Conservation (phyloP, 2,329 filamentous ascomycete species). For the Samsoniella hepiali region DNA sequence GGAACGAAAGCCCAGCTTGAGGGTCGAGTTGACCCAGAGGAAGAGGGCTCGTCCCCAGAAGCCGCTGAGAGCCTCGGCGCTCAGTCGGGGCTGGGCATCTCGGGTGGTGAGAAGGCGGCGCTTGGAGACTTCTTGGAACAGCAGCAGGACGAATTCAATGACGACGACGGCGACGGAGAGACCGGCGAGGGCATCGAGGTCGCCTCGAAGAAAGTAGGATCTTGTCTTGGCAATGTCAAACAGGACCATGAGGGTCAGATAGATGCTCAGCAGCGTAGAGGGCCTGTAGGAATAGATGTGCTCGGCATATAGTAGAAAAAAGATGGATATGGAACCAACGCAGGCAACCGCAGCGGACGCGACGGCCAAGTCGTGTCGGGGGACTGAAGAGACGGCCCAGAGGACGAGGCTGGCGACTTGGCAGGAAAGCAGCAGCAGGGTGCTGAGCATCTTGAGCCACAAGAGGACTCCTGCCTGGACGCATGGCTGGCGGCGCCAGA, state of each 20-base stretch:
- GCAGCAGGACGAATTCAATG: conserved; percentile 29
- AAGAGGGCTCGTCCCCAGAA: conserved; percentile 22
- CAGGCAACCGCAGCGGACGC: conserved; percentile 29
- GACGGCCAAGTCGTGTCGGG: conserved; percentile 26
- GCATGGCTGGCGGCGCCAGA: conserved; percentile 5
- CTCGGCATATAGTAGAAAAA: conserved; percentile 32
- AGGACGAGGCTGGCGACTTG: conserved; percentile 28
- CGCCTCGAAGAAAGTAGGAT: conserved; percentile 33
- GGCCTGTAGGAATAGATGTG: conserved; percentile 33
- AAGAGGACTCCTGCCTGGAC: conserved; percentile 20
- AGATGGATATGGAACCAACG: conserved; percentile 28
- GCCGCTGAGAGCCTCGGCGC: conserved; percentile 24
- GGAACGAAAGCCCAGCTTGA: conserved; percentile 14
- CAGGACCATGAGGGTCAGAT: conserved; percentile 31
- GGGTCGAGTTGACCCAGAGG: conserved; percentile 18
- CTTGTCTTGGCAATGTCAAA: conserved; percentile 33
- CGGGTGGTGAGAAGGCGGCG: conserved; percentile 2
- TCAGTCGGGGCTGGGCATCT: conserved; percentile 14
- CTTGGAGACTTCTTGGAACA: conserved; percentile 34
- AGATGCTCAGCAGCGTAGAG: conserved; percentile 32
- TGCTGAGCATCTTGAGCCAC: conserved; percentile 25
- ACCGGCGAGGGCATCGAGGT: conserved; percentile 25
- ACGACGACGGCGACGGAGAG: conserved; percentile 28
- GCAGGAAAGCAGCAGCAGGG: background rate
- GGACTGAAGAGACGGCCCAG: conserved; percentile 25